These are phyloP conservation scores for Ceratobasidium sp. DNA, from an alignment of 1,284 basidiomycete genomes.

Conservation along the genomic window DNA sequence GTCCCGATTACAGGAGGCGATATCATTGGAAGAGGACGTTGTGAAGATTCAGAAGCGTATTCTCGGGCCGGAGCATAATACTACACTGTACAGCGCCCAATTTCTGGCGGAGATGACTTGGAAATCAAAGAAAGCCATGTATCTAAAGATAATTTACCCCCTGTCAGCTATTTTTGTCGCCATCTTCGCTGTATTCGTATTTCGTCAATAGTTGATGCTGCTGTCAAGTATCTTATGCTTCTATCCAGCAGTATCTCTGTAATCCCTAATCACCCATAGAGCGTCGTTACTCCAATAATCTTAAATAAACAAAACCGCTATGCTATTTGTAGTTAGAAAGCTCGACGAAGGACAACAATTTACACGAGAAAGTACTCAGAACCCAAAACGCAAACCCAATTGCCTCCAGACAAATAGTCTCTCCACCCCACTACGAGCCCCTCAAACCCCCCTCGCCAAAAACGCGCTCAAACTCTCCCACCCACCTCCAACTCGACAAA, in stretches of 20 bases:
- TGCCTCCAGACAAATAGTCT: not conserved
- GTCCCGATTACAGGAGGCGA: slow-evolving; percentile 2
- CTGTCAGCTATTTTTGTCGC: not conserved
- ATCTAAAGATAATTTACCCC: not conserved
- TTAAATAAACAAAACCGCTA: not conserved
- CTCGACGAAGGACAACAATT: not conserved
- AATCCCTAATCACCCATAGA: no score
- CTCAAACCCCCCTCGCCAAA: slow-evolving; percentile 31
- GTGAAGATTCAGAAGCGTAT: not conserved
- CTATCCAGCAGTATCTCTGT: no score
- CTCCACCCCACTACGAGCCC: not conserved
- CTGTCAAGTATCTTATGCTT: no score
- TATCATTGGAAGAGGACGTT: not conserved
- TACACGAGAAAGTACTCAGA: not conserved
- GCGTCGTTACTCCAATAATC: not conserved
- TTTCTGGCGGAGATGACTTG: not conserved
- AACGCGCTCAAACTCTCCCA: slow-evolving; percentile 44
- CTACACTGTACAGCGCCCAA: not conserved
- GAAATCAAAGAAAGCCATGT: not conserved
- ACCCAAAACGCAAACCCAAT: not conserved
- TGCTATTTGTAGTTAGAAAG: not conserved
- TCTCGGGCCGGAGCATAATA: not conserved
- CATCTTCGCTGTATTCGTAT: not conserved
- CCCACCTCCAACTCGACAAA: slow-evolving; percentile 87
- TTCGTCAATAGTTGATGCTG: not conserved